Evolutionary conservation across 306 rosid species (phyloP), one percentile per base, ranked within the genome.

Genomic region (Vicia sativa): DNA sequence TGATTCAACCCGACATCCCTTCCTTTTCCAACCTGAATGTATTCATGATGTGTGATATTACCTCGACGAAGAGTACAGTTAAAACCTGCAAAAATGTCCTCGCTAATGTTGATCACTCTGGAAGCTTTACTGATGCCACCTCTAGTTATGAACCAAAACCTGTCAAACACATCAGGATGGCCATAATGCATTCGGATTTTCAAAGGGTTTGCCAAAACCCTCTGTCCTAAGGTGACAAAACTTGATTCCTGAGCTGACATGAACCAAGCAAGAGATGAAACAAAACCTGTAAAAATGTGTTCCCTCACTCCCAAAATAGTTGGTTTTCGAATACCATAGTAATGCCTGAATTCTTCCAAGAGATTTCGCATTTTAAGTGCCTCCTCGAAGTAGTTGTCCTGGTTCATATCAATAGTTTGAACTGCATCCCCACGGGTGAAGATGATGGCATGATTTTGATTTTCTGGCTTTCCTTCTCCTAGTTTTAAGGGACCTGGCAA

Each of bases 371-470:
- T 87, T 69, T 91, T 91, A 65, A 91, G 92, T 13, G 96, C 96
- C 86, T 91, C 97, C 77, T 91, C 97, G 61, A 91, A 91, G 78
- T 91, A 91, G 72, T 82, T 91, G 75, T 91, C 97, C 61, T 91
- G 96, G 85, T 91, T 89, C 97, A 91, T 91, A 65, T 91, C 97
- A 71, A 91, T 91, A 6, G 96, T 80, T 80, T 91, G 97, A 71
- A 91, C 79, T 28, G 96, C 97, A 75, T 91, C 96, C n/a, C 96
- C 97, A 8, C 96, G 95, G 18, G 97, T 91, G 81, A 91, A 91
- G 73, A 91, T 85, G 70, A 85, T 65, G 38, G 97, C 96, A 78
- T 91, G 97, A 25, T 91, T 91, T 85, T 91, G 97, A 75, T 91
- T 91, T 81, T 89, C 96, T 13, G 96, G 97, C 80, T 91, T 91